Percentiles rank a stretch among this genome's conserved stretches.
phyloP scores from a whole-genome alignment of 1,139 yeast species.

The Blastobotrys capitulatus region DNA sequence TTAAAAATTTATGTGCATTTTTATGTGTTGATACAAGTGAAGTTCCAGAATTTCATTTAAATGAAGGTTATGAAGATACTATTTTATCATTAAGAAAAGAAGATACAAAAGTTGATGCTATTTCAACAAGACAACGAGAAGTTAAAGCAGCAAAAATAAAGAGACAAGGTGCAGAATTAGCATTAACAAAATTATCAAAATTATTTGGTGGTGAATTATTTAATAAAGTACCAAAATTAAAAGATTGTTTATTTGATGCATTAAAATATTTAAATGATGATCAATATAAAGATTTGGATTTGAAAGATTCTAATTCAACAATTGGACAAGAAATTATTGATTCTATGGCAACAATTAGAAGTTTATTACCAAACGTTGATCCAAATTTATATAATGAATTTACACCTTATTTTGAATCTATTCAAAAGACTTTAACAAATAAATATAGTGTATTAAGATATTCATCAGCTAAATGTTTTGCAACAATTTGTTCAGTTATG shows the following conservation, averaged over 20 bases:
- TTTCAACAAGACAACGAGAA: conserved; percentile 56
- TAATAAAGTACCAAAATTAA: conserved; percentile 59
- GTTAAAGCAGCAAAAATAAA: conserved; percentile 72
- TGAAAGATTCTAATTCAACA: conserved; percentile 41
- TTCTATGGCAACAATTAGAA: conserved; percentile 75
- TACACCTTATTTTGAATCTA: conserved; percentile 41
- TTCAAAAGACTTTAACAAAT: conserved; percentile 62
- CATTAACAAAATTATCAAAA: conserved; percentile 49
- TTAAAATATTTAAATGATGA: conserved; percentile 35
- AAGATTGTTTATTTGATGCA: conserved; percentile 63
- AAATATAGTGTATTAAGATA: conserved; percentile 76
- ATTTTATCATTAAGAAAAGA: conserved; percentile 78
- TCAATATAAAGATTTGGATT: conserved; percentile 33
- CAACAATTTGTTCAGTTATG: conserved; percentile 68
- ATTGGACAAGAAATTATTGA: conserved; percentile 83
- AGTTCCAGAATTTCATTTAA: conserved; percentile 85
- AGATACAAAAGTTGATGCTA: conserved; percentile 64
- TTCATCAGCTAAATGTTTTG: conserved; percentile 86
- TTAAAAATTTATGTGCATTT: conserved; percentile 87
- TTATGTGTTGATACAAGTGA: conserved; percentile 93
- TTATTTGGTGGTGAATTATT: conserved; percentile 54
- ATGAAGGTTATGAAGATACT: conserved; percentile 48
- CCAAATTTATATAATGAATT: conserved; percentile 46
- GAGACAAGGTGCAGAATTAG: conserved; percentile 73
- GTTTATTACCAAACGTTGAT: conserved; percentile 62